Evolutionary conservation across 2,329 filamentous ascomycete genomes (phyloP).

Genomic region (Claviceps pazoutovae): DNA sequence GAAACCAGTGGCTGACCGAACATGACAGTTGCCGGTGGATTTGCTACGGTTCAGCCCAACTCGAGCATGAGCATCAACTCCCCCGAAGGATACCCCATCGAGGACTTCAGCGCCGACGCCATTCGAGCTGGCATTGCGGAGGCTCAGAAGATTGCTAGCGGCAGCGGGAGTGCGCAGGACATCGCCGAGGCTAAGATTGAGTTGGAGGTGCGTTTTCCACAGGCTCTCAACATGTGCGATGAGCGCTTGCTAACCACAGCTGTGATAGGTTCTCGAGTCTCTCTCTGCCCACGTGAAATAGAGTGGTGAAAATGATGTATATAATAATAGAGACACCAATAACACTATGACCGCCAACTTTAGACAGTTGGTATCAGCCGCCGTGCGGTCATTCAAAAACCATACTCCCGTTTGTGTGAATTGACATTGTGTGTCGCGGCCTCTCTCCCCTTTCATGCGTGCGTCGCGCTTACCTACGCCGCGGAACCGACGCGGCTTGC

Average conservation of each 20-base stretch:
- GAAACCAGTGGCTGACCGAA: constrained; percentile 4
- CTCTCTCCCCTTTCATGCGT: neutral
- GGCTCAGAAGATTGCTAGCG: constrained; percentile 86
- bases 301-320: constrained; percentile 31
- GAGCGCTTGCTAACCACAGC: constrained; percentile 1
- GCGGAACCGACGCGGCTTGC: neutral
- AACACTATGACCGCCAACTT: constrained; percentile 20
- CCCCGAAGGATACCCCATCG: constrained; percentile 83
- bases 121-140: constrained; percentile 84
- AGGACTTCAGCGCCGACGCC: constrained; percentile 89
- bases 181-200: constrained; percentile 99
- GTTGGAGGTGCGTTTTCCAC: constrained; percentile 56
- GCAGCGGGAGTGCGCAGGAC: constrained; percentile 87
- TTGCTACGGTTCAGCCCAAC: constrained; percentile 91
- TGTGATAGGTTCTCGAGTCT: constrained; percentile 60
- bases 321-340: constrained; percentile 23
- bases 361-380: constrained; percentile 23
- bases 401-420: constrained; percentile 1
- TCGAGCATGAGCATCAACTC: constrained; percentile 96
- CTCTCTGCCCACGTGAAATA: constrained; percentile 73
- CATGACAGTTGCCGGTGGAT: constrained; percentile 75
- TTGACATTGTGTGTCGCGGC: neutral
- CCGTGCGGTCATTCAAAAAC: constrained; percentile 10
- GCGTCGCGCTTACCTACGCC: neutral
- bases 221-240: neutral